Evolutionary conservation across 1,284 basidiomycete species (phyloP), one percentile per base, ranked within the genome.

Genomic region (Sporisorium reilianum): DNA sequence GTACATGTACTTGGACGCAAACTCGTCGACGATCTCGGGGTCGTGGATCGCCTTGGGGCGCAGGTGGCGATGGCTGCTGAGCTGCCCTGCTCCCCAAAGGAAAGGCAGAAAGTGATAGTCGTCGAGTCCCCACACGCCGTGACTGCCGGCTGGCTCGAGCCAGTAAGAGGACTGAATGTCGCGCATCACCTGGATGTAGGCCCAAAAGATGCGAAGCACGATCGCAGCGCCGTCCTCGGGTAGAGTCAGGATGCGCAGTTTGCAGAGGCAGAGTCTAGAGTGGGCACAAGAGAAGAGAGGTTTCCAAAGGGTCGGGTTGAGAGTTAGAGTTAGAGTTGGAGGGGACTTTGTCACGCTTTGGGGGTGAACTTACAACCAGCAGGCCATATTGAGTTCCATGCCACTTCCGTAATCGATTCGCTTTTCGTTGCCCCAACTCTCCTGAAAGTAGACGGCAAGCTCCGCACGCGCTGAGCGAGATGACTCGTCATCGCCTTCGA

Each of bases 101-200:
- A 98, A 99, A 0, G 95, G 95, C 3, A 97, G 87, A 86, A 98
- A 98, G 78, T 97, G 95, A 82, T 98, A 99, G 83, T 99, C 96
- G 82, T 99, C 96, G 55, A 99, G 87, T 1, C 97, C 97, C 94
- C 96, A 99, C 0, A 98, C 97, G 0, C 96, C 96, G 85, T 98
- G 96, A 9, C 94, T 97, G 18, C 95, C 95, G 2, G 96, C 95
- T 5, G 96, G 96, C 85, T 98, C 96, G 0, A 99, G 89, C 95
- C 96, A 98, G 84, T 99, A 99, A 2, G 92, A 91, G 2, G 92
- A 93, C 80, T 98, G 96, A 12, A 99, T 88, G 18, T 90, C 85
- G 0, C 96, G 90, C 93, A 98, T 97, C 55, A 95, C 74, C 26
- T 75, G 63, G 49, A 84, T 78, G 67, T 84, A 84, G 9, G 49